phyloP scores from a whole-genome alignment of 31 red algal genomes.

The Odonthalia washingtoniensis region DNA sequence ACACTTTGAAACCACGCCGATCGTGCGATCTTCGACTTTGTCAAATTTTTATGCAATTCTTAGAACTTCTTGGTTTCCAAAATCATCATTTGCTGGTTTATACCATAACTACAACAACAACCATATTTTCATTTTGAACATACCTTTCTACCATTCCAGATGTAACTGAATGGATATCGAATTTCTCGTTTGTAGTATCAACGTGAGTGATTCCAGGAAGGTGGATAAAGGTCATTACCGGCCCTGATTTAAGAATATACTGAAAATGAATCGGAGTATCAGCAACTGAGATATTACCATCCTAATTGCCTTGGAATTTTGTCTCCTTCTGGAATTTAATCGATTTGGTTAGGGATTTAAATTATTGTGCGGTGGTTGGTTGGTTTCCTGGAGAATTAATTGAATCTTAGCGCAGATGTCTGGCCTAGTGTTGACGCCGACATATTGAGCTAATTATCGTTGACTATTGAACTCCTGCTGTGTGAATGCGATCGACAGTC shows the following conservation, averaged over 20 bases:
- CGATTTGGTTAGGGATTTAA: not conserved
- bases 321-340: slow-evolving; percentile 21
- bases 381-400: slow-evolving; percentile 22
- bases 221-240: slow-evolving; percentile 57
- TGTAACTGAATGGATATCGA: slow-evolving; percentile 49
- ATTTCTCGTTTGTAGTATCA: slow-evolving; percentile 18
- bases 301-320: not conserved
- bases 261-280: slow-evolving; percentile 49
- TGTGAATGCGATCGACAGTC: too few species aligned
- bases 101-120: slow-evolving; percentile 58
- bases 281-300: not conserved
- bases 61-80: slow-evolving; percentile 52
- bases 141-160: slow-evolving; percentile 54
- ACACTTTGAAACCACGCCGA: slow-evolving; percentile 50
- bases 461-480: too few species aligned
- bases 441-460: too few species aligned
- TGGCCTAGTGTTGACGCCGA: slow-evolving; percentile 7
- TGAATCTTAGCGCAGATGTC: slow-evolving; percentile 15
- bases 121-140: slow-evolving; percentile 56
- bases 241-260: slow-evolving; percentile 32
- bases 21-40: slow-evolving; percentile 46
- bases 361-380: not conserved
- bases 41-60: slow-evolving; percentile 46
- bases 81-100: slow-evolving; percentile 60
- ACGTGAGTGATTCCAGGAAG: slow-evolving; percentile 64